Conservation (phyloP, 2,329 filamentous ascomycete species). For the Didymella sp. region DNA sequence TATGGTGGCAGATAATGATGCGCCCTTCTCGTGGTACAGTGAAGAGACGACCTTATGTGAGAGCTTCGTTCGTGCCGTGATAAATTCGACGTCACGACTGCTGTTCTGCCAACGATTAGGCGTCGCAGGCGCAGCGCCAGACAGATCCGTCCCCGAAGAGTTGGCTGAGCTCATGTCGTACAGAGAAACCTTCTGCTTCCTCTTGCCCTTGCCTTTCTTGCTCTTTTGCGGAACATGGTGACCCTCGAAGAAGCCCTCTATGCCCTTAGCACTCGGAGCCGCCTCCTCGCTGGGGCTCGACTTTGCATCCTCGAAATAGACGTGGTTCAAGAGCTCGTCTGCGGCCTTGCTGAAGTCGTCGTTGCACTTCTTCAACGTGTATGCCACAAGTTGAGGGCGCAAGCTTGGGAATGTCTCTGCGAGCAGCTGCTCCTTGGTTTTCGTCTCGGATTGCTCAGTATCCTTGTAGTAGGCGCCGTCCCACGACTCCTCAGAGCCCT, state of each 20-base stretch:
- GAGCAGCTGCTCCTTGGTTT: conserved; percentile 70
- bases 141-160: conserved; percentile 33
- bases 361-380: conserved; percentile 70
- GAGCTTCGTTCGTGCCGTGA: conserved; percentile 60
- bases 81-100: conserved; percentile 66
- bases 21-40: conserved; percentile 65
- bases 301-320: conserved; percentile 74
- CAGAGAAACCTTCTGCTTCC: conserved; percentile 40
- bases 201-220: conserved; percentile 55
- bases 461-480: conserved; percentile 46
- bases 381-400: conserved; percentile 68
- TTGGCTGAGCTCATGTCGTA: conserved; percentile 30
- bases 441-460: conserved; percentile 57
- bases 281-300: conserved; percentile 53
- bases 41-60: conserved; percentile 59
- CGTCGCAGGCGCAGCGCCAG: conserved; percentile 22
- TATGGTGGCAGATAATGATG: conserved; percentile 64
- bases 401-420: conserved; percentile 74
- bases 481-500: conserved; percentile 31
- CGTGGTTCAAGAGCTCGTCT: conserved; percentile 80
- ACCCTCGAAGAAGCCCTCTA: conserved; percentile 79
- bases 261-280: conserved; percentile 64
- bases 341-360: conserved; percentile 74
- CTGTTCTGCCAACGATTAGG: conserved; percentile 66
- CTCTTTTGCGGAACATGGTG: conserved; percentile 54